Evolutionary conservation across 441 rosid species (phyloP).

Genomic region (Hypseocharis bilobata): DNA sequence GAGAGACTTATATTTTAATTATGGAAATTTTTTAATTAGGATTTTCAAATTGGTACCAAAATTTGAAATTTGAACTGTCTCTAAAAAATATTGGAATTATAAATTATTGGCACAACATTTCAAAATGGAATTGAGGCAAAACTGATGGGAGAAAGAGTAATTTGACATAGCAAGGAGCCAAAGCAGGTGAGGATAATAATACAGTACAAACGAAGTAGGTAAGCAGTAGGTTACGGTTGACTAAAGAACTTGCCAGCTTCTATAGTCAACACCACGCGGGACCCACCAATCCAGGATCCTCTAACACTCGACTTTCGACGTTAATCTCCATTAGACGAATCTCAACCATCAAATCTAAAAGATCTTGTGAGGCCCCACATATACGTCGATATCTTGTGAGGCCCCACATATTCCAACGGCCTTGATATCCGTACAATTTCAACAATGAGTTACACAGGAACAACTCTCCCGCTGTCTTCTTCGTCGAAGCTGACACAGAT

Average conservation of each 20-base stretch:
- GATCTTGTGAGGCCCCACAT: no score
- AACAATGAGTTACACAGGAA: not conserved
- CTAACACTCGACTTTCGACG: not conserved
- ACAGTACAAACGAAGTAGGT: not conserved
- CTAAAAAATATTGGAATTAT: no score
- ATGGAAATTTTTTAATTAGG: no score
- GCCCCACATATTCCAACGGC: not conserved
- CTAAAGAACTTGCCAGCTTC: not conserved
- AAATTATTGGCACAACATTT: no score
- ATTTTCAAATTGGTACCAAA: no score
- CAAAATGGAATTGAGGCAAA: no score
- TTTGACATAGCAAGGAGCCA: no score
- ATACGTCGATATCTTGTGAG: not conserved
- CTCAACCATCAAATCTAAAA: not conserved
- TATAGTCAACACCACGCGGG: not conserved
- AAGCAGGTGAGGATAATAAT: not conserved
- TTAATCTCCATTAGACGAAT: not conserved
- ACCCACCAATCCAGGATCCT: not conserved
- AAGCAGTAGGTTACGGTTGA: not conserved
- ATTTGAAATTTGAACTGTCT: no score
- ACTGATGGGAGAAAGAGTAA: no score
- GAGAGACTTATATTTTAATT: no score
- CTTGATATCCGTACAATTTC: not conserved
- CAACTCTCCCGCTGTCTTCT: not conserved
- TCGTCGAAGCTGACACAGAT: not conserved